Evolutionary conservation across 2,329 filamentous ascomycete genomes (phyloP).

Genomic region (Paecilomyces dactylethromorphus): DNA sequence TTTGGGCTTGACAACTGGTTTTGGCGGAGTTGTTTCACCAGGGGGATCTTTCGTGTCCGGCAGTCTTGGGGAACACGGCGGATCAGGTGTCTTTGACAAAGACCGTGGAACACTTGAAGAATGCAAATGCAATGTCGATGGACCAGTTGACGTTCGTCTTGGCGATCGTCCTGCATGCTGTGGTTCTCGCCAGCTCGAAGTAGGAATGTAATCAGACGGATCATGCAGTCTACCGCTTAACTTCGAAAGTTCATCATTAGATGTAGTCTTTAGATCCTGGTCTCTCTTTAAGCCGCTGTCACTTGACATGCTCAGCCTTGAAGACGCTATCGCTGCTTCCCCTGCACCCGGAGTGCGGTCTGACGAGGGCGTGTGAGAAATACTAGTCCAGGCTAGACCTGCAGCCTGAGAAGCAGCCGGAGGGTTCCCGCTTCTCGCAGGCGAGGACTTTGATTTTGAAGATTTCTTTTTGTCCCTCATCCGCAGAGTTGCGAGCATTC

Average conservation of each 20-base stretch:
- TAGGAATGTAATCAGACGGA: slow-evolving; percentile 11
- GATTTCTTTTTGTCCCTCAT: slow-evolving; percentile 40
- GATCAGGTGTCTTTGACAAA: slow-evolving; percentile 2
- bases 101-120: neutral
- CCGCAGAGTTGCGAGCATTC: slow-evolving; percentile 52
- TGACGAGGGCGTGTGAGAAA: slow-evolving; percentile 18
- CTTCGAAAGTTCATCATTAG: neutral
- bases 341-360: slow-evolving; percentile 17
- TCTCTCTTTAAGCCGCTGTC: slow-evolving; percentile 13
- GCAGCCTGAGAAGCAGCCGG: slow-evolving; percentile 57
- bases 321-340: slow-evolving; percentile 22
- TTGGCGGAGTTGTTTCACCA: slow-evolving; percentile 13
- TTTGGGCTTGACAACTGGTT: slow-evolving; percentile 32
- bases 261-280: neutral
- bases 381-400: slow-evolving; percentile 53
- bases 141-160: neutral
- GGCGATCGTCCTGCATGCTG: slow-evolving; percentile 2
- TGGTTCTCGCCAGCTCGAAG: slow-evolving; percentile 9
- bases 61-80: slow-evolving; percentile 9
- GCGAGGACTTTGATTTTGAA: slow-evolving; percentile 40
- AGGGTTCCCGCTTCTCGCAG: slow-evolving; percentile 39
- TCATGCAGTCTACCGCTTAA: slow-evolving; percentile 1
- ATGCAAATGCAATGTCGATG: neutral
- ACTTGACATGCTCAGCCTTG: slow-evolving; percentile 19
- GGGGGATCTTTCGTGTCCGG: slow-evolving; percentile 15